These are phyloP conservation scores for Naganishia randhawae DNA, from an alignment of 768 basidiomycete species.

Conservation along the genomic window DNA sequence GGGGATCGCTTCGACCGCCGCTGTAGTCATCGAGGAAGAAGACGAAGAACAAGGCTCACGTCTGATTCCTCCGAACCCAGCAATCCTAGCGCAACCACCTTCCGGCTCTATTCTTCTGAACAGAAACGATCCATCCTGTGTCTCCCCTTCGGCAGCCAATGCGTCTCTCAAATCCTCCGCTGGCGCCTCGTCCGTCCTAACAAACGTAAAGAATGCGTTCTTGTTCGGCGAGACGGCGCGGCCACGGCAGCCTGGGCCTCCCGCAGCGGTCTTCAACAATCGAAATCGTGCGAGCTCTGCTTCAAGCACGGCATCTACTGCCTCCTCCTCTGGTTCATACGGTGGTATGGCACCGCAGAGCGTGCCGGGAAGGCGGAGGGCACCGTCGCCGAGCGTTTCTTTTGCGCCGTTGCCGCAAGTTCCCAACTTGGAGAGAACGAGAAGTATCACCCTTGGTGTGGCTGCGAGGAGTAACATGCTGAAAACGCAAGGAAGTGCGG, in stretches of 20 bases:
- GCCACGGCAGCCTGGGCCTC: slow-evolving; percentile 21
- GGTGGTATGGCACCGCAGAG: slow-evolving; percentile 12
- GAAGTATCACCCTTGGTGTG: slow-evolving; percentile 45
- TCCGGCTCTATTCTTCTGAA: slow-evolving; percentile 38
- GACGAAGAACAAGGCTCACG: slow-evolving; percentile 21
- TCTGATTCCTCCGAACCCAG: slow-evolving; percentile 39
- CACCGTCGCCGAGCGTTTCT: slow-evolving; percentile 27
- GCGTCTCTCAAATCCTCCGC: background rate
- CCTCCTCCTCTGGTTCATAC: slow-evolving; percentile 8
- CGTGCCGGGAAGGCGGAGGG: background rate
- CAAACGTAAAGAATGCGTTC: slow-evolving; percentile 22
- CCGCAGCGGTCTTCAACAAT: slow-evolving; percentile 25
- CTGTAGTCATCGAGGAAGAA: background rate
- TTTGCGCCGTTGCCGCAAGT: slow-evolving; percentile 45
- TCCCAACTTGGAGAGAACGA: slow-evolving; percentile 40
- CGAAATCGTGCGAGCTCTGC: slow-evolving; percentile 21
- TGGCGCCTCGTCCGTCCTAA: slow-evolving; percentile 3
- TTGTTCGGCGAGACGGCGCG: slow-evolving; percentile 1
- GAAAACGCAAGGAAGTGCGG: slow-evolving; percentile 32
- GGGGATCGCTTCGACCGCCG: too few relatives aligned
- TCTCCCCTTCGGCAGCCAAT: slow-evolving; percentile 1
- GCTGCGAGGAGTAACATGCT: slow-evolving; percentile 42
- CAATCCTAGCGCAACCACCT: slow-evolving; percentile 30
- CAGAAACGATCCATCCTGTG: slow-evolving; percentile 28
- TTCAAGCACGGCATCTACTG: slow-evolving; percentile 10